phyloP scores from a whole-genome alignment of 495 filamentous ascomycete species.

The Trichoderma asperelloides region DNA sequence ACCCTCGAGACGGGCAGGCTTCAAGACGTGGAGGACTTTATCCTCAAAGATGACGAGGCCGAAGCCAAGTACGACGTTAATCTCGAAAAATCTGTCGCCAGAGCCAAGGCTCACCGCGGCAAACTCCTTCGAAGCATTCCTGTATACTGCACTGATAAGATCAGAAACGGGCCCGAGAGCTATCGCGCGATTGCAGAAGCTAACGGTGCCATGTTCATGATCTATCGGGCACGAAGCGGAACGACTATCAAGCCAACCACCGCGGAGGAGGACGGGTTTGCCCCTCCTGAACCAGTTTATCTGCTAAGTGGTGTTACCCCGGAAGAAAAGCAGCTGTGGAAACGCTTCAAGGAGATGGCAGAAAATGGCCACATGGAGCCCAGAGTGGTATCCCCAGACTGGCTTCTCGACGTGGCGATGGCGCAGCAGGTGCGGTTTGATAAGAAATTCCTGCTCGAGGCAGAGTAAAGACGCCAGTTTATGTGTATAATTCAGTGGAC shows the following conservation, averaged over 20 bases:
- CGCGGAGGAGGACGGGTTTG: conserved; percentile 48
- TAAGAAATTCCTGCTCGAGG: conserved; percentile 45
- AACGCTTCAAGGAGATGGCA: conserved; percentile 69
- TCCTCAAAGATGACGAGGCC: conserved; percentile 57
- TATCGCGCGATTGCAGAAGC: conserved; percentile 76
- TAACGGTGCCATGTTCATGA: conserved; percentile 74
- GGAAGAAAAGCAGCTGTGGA: conserved; percentile 69
- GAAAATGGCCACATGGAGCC: conserved; percentile 59
- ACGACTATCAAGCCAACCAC: conserved; percentile 47
- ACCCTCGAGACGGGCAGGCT: conserved; percentile 53
- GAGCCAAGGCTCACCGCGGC: conserved; percentile 67
- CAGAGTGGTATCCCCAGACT: conserved; percentile 72
- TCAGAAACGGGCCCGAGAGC: conserved; percentile 72
- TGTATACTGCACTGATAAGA: conserved; percentile 70
- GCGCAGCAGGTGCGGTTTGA: conserved; percentile 62
- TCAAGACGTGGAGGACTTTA: conserved; percentile 50
- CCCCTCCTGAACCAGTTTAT: conserved; percentile 59
- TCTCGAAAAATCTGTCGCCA: conserved; percentile 51
- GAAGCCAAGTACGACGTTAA: conserved; percentile 63
- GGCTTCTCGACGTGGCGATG: conserved; percentile 85
- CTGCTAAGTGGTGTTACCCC: conserved; percentile 56
- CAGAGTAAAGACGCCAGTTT: not conserved
- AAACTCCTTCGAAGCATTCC: conserved; percentile 61
- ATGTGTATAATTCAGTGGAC: not conserved
- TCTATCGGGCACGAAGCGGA: conserved; percentile 66